Base-by-base conservation (phyloP, 768 basidiomycete species). In the Phlebiopsis gigantea region DNA sequence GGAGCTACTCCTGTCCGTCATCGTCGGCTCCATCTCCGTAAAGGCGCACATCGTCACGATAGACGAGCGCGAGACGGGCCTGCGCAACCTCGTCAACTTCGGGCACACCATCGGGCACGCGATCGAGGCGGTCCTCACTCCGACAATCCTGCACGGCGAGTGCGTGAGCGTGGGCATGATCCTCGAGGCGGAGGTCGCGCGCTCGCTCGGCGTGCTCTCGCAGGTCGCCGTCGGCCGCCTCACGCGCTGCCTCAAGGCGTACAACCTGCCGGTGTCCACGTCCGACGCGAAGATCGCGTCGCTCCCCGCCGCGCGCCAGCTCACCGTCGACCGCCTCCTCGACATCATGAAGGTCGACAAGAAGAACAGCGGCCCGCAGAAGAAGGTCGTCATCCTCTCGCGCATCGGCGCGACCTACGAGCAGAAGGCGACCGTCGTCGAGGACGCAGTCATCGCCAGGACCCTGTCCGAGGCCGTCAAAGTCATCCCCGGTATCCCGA, bases 31-130 rank as follows among this genome's bases (percentile, higher is more conserved):
- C 34, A 94, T 94, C 71, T 87, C 86, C 51, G 95, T 98, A 59
- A 99, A 98, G 72, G 84, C 97, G 0, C 89, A 98, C 72, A 98
- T 98, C 64, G 97, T 98, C 60, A 95, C 96, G 30, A 81, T 92
- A 63, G 97, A 99, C 74, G 93, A 95, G 71, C 90, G 88, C 66
- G 97, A 99, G 74, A 94, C 94, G 0, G 92, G 97, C 21, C 80
- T 99, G 42, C 90, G 97, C 61, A 98, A 98, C 75, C 85, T 99
- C 53, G 96, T 99, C 77, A 99, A 99, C 73, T 98, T 98, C 67
- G 97, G 97, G 1, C 97, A 99, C 72, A 93, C 90, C 43, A 95
- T 99, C 65, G 97, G 97, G 0, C 97, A 99, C 74, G 97, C 96
- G 15, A 95, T 98, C 65, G 97, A 99, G 73, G 97, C 94, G 7